Base-by-base conservation (phyloP, 257 asterid genomes). In the Thymus quinquecostatus region DNA sequence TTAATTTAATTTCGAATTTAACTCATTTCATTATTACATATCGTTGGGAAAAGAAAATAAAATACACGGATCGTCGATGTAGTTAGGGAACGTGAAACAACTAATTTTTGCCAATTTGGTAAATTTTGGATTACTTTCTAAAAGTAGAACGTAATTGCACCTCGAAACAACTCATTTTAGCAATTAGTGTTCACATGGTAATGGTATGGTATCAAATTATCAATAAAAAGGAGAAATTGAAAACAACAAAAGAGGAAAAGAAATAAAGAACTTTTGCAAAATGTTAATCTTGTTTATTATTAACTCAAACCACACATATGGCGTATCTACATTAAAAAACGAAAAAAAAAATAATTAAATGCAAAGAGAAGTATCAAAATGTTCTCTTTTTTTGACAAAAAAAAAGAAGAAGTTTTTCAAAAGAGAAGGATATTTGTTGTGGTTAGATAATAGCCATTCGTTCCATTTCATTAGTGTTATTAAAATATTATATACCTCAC, bases 351-450 rank as follows among this genome's bases (percentile, higher is more conserved):
- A 64, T 6, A 5, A 64, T 64, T 44, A 1, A 10, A 45, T 38
- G 6, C 6, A 54, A 60, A 61, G 9, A 40, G 64, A 33, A 8
- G 40, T 59, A 38, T 38, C 28, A 10, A 8, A 6, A 0, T 33
- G 56, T 33, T 66, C 14, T 50, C 27, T 49, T 36, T 65, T 65
- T n/a, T 4, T 47, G 36, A 30, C 13, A 21, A 21, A 21, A 21
- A 21, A 29, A n/a, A 50, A 66, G n/a, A 13, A 49, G 44, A 36
- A 67, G 72, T 67, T 36, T 21, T n/a, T 66, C 27, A 51, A 14
- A 53, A 51, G 62, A 67, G 72, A 67, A 51, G 50, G 51, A 67
- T 36, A 51, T 48, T 48, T 47, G 44, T 47, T 47, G 58, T 48
- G 58, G 58, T 30, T 64, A 47, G 70, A 64, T 64, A 45, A 29